These are phyloP conservation scores for Eucalyptus curtisii DNA, from an alignment of 345 rosid species.

Conservation along the genomic window DNA sequence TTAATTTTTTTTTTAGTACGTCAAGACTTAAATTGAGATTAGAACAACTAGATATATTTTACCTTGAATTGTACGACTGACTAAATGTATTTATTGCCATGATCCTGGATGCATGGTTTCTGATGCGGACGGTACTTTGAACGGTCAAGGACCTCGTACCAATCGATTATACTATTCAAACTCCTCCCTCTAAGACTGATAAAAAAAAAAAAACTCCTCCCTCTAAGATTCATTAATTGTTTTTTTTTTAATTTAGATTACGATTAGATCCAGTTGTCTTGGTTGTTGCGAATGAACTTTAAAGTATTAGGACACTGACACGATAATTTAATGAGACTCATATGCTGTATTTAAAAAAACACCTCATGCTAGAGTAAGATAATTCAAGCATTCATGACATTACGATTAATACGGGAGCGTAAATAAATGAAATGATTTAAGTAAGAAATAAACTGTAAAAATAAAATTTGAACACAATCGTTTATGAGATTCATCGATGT, in stretches of 20 bases:
- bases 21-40: background rate
- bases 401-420: background rate
- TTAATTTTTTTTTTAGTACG: background rate
- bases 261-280: background rate
- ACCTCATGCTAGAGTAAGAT: background rate
- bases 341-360: background rate
- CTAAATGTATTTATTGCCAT: background rate
- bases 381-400: background rate
- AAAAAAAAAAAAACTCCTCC: background rate
- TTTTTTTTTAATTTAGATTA: background rate
- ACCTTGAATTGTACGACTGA: background rate
- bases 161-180: background rate
- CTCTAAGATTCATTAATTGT: background rate
- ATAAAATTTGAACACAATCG: background rate
- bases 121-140: background rate
- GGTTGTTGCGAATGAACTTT: background rate
- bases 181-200: background rate
- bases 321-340: background rate
- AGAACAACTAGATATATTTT: background rate
- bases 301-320: background rate
- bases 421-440: background rate
- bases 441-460: background rate
- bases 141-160: background rate
- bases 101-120: background rate
- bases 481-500: background rate